A percentile compares a stretch with the other conserved stretches of the same genome.
Evolutionary conservation across 2,329 filamentous ascomycete species (phyloP).

Genomic region (Botryotinia convoluta): DNA sequence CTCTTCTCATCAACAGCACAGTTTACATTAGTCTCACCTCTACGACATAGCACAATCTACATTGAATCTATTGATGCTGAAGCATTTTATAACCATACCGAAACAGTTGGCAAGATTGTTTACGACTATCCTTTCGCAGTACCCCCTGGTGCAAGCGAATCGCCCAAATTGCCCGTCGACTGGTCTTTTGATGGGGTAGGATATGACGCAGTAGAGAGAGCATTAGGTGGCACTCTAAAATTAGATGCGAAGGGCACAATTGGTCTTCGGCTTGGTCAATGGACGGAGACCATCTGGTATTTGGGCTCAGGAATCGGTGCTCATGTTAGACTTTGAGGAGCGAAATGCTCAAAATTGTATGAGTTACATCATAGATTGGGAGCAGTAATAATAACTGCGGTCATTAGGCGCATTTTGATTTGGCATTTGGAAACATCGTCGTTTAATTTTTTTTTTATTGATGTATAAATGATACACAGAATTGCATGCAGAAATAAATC

Average conservation of each 20-base stretch:
- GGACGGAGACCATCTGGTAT: slow-evolving; percentile 71
- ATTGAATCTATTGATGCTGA: slow-evolving; percentile 80
- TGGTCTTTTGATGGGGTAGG: slow-evolving; percentile 77
- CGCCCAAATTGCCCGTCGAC: slow-evolving; percentile 76
- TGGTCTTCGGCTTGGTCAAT: slow-evolving; percentile 70
- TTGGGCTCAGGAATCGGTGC: slow-evolving; percentile 68
- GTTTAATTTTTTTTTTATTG: background rate
- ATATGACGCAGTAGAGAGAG: slow-evolving; percentile 75
- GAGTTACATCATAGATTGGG: background rate
- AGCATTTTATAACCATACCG: slow-evolving; percentile 78
- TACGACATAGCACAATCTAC: slow-evolving; percentile 68
- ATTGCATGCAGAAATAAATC: slow-evolving; percentile 22
- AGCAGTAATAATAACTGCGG: background rate
- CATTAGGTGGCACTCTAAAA: slow-evolving; percentile 75
- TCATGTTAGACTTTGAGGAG: slow-evolving; percentile 50
- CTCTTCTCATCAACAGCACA: slow-evolving; percentile 81
- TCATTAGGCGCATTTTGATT: background rate
- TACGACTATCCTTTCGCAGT: slow-evolving; percentile 74
- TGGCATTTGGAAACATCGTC: slow-evolving; percentile 11
- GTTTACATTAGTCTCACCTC: slow-evolving; percentile 78
- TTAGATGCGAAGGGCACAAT: slow-evolving; percentile 77
- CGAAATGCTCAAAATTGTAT: background rate
- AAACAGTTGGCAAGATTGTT: slow-evolving; percentile 73
- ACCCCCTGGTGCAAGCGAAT: slow-evolving; percentile 68
- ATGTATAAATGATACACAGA: slow-evolving; percentile 19